Conservation (phyloP, 2,329 filamentous ascomycete genomes). For the Xylariales sp. region DNA sequence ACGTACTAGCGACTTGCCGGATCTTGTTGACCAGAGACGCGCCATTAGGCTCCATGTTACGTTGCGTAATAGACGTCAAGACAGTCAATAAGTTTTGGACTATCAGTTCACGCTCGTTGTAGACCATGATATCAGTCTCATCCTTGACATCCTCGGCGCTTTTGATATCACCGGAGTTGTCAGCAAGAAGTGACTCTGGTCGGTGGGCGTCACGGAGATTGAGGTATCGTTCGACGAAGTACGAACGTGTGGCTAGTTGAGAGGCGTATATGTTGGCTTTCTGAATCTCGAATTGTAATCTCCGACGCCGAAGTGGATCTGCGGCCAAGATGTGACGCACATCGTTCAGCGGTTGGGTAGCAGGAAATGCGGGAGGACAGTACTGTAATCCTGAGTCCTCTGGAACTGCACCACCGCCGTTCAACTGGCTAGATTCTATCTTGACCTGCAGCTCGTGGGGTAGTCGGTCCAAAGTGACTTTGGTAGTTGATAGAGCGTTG, state of each 20-base stretch:
- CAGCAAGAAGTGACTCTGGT: slow-evolving; percentile 24
- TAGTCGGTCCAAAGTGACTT: slow-evolving; percentile 61
- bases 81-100: slow-evolving; percentile 74
- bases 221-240: slow-evolving; percentile 83
- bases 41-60: slow-evolving; percentile 74
- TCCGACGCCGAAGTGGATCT: slow-evolving; percentile 46
- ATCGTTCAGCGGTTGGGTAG: slow-evolving; percentile 43
- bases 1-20: slow-evolving; percentile 74
- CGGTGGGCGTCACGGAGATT: slow-evolving; percentile 65
- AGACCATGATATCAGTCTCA: slow-evolving; percentile 57
- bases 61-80: slow-evolving; percentile 71
- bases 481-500: slow-evolving; percentile 65
- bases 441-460: slow-evolving; percentile 64
- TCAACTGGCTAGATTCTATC: slow-evolving; percentile 32
- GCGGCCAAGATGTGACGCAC: slow-evolving; percentile 44
- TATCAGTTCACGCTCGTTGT: slow-evolving; percentile 72
- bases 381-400: slow-evolving; percentile 47
- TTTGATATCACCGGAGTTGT: slow-evolving; percentile 15
- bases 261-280: slow-evolving; percentile 87
- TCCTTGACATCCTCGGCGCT: slow-evolving; percentile 23
- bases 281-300: slow-evolving; percentile 80
- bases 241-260: slow-evolving; percentile 75
- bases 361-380: slow-evolving; percentile 45
- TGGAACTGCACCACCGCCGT: slow-evolving; percentile 18
- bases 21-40: slow-evolving; percentile 74